A percentile compares a stretch with the other conserved stretches of the same genome.
phyloP scores from a whole-genome alignment of 495 filamentous ascomycete genomes.

The Aspergillus nidulans region DNA sequence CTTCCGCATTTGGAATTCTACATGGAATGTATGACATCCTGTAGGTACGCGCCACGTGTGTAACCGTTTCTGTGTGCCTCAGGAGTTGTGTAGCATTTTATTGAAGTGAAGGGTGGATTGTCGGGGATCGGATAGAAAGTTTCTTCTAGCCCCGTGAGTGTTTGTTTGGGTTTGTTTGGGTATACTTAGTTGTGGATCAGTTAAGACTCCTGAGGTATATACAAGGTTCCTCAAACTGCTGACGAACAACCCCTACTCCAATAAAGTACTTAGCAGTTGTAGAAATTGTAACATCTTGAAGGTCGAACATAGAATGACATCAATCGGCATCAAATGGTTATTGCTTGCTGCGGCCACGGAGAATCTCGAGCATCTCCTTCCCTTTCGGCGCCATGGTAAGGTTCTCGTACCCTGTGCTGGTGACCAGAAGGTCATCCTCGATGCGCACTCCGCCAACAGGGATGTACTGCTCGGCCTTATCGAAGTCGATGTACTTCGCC shows the following conservation, averaged over 20 bases:
- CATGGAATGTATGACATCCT: neutral
- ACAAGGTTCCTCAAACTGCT: neutral
- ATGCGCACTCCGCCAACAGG: constrained; percentile 84
- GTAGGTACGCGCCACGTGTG: constrained; percentile 6
- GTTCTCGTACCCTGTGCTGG: constrained; percentile 71
- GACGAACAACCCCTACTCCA: neutral
- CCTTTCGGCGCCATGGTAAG: constrained; percentile 81
- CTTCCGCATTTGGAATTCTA: neutral
- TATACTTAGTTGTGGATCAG: neutral
- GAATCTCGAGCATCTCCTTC: constrained; percentile 59
- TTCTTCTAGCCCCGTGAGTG: neutral
- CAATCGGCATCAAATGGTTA: constrained; percentile 6
- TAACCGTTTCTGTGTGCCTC: neutral
- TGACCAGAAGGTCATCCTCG: constrained; percentile 87
- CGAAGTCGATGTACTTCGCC: constrained; percentile 70
- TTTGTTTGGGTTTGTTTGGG: neutral
- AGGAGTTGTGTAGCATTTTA: neutral
- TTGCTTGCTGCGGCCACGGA: constrained; percentile 28
- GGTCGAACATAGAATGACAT: neutral
- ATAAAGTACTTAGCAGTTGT: neutral
- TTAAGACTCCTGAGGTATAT: neutral
- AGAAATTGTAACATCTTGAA: neutral
- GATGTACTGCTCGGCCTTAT: constrained; percentile 66
- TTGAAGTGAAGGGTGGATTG: neutral
- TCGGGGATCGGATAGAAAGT: neutral